phyloP scores from a whole-genome alignment of 2,329 filamentous ascomycete species.

The Sclerotinia subarctica region DNA sequence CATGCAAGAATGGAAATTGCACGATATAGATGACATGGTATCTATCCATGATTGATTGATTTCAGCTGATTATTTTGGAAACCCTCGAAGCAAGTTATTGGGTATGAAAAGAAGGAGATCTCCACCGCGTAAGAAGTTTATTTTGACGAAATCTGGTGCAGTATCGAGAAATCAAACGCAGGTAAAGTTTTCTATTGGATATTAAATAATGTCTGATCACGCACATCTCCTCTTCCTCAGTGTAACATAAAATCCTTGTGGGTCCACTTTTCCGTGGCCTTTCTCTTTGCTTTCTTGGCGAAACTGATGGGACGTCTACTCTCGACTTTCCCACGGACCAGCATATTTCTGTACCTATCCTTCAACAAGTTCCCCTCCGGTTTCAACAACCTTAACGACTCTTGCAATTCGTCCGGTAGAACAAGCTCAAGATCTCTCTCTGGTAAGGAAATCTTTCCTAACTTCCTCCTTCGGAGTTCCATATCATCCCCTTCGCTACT shows the following conservation, averaged over 20 bases:
- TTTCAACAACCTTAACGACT: slow-evolving; percentile 77
- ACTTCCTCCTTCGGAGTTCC: slow-evolving; percentile 65
- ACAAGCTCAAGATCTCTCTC: slow-evolving; percentile 79
- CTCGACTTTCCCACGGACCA: slow-evolving; percentile 88
- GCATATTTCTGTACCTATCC: slow-evolving; percentile 84
- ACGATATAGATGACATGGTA: no score
- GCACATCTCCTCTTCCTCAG: slow-evolving; percentile 23
- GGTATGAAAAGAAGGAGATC: background rate
- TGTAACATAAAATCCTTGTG: slow-evolving; percentile 79
- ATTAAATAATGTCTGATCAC: background rate
- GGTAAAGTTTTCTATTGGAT: slow-evolving; percentile 7
- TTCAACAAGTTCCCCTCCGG: slow-evolving; percentile 95
- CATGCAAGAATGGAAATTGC: background rate
- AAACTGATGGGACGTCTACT: slow-evolving; percentile 74
- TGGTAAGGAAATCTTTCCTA: slow-evolving; percentile 71
- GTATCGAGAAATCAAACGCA: background rate
- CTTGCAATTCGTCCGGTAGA: slow-evolving; percentile 76
- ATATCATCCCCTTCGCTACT: slow-evolving; percentile 58
- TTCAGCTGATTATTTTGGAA: background rate
- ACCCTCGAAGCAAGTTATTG: background rate
- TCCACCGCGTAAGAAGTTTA: background rate
- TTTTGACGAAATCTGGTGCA: background rate
- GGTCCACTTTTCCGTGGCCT: slow-evolving; percentile 91
- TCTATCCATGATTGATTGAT: background rate
- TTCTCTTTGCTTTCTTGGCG: slow-evolving; percentile 76